A percentile compares a stretch with the other conserved stretches of the same genome.
These are phyloP conservation scores for Malbranchea cinnamomea DNA, from an alignment of 2,329 filamentous ascomycete genomes.

Conservation along the genomic window DNA sequence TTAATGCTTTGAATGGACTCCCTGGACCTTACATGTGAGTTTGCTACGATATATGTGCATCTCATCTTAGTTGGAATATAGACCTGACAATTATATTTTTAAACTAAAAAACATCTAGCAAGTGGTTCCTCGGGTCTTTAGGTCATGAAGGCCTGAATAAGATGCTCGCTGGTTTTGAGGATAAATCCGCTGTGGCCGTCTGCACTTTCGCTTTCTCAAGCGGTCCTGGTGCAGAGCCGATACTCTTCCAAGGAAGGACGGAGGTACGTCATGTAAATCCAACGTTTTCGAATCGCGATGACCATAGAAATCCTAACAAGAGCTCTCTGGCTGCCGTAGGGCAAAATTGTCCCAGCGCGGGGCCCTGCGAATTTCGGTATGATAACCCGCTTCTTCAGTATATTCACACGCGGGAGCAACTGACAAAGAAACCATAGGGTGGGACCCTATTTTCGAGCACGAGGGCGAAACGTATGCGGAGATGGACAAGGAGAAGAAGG, in stretches of 20 bases:
- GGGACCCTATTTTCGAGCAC: slow-evolving; percentile 94
- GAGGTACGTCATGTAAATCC: slow-evolving; percentile 38
- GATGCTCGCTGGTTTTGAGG: slow-evolving; percentile 70
- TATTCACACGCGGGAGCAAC: slow-evolving; percentile 8
- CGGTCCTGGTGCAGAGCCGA: slow-evolving; percentile 67
- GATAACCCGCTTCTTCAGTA: slow-evolving; percentile 19
- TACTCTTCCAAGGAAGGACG: slow-evolving; percentile 85
- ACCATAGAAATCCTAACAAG: background rate
- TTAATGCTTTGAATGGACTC: slow-evolving; percentile 76
- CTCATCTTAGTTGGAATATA: background rate
- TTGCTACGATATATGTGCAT: no score
- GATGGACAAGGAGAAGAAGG: slow-evolving; percentile 87
- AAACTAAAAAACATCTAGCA: slow-evolving; percentile 38
- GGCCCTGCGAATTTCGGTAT: slow-evolving; percentile 72
- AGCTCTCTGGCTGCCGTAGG: slow-evolving; percentile 24
- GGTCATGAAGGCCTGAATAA: slow-evolving; percentile 81
- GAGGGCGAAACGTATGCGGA: slow-evolving; percentile 86
- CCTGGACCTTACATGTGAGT: slow-evolving; percentile 90
- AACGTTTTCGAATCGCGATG: slow-evolving; percentile 4
- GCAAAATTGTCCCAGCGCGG: slow-evolving; percentile 71
- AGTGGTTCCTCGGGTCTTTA: slow-evolving; percentile 79
- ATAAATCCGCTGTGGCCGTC: slow-evolving; percentile 84
- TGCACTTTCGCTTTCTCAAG: slow-evolving; percentile 90
- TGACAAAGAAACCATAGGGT: slow-evolving; percentile 43
- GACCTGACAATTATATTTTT: background rate